A percentile compares a stretch with the other conserved stretches of the same genome.
phyloP scores from a whole-genome alignment of 371 early-diverging fungal genomes.

The Mortierella sp. region DNA sequence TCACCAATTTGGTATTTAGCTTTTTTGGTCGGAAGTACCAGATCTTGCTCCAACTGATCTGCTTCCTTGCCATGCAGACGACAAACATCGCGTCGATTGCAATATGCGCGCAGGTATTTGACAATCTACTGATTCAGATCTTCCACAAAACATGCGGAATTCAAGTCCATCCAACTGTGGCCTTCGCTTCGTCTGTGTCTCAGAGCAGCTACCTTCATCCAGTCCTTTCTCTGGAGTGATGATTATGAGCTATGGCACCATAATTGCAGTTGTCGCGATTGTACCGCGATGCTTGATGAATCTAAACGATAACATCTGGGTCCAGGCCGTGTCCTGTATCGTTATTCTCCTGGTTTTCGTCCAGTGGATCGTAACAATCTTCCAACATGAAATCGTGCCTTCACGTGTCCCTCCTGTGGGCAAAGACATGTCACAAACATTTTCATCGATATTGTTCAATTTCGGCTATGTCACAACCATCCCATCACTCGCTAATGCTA shows the following conservation, averaged over 20 bases:
- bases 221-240: slow-evolving; percentile 66
- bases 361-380: slow-evolving; percentile 70
- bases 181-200: slow-evolving; percentile 49
- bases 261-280: slow-evolving; percentile 64
- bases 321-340: slow-evolving; percentile 67
- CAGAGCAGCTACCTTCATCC: slow-evolving; percentile 26
- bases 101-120: slow-evolving; percentile 68
- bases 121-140: slow-evolving; percentile 56
- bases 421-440: slow-evolving; percentile 59
- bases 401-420: slow-evolving; percentile 62
- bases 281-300: slow-evolving; percentile 69
- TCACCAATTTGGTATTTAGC: slow-evolving; percentile 67
- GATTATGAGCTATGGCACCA: slow-evolving; percentile 66
- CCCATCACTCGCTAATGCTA: slow-evolving; percentile 72
- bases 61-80: slow-evolving; percentile 70
- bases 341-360: slow-evolving; percentile 61
- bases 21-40: slow-evolving; percentile 68
- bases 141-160: slow-evolving; percentile 58
- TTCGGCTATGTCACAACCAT: slow-evolving; percentile 72
- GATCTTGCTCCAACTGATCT: slow-evolving; percentile 64
- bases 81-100: slow-evolving; percentile 73
- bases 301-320: slow-evolving; percentile 67
- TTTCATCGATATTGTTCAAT: slow-evolving; percentile 74
- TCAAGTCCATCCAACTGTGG: slow-evolving; percentile 39
- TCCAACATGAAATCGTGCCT: slow-evolving; percentile 62